These are phyloP conservation scores for Termitomyces sp. DNA, from an alignment of 768 basidiomycete genomes.

Conservation along the genomic window DNA sequence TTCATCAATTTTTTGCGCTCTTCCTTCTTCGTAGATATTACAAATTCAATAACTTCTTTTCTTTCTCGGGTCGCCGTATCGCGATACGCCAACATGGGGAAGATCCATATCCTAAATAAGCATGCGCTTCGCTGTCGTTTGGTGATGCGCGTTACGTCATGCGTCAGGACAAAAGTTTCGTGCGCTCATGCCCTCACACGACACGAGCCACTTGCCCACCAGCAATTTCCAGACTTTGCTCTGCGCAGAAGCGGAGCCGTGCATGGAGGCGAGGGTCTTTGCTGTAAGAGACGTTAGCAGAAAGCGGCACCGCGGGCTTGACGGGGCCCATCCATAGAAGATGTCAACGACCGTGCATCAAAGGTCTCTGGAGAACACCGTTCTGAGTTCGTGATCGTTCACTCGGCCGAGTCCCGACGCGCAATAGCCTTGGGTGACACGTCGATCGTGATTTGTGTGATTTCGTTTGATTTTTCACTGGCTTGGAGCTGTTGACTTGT, in stretches of 20 bases:
- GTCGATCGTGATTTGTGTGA: not conserved
- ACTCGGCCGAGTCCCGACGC: not conserved
- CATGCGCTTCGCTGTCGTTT: not conserved
- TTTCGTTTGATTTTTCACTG: not conserved
- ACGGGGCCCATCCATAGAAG: not conserved
- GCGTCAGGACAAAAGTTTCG: not conserved
- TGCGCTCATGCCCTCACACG: not conserved
- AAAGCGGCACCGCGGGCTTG: not conserved
- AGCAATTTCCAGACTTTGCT: not conserved
- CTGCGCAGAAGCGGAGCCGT: not conserved
- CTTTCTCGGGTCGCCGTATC: not conserved
- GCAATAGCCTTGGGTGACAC: not conserved
- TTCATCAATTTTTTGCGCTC: not conserved
- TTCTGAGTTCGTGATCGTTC: not conserved
- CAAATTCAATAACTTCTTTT: conserved; percentile 13
- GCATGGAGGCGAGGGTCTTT: not conserved
- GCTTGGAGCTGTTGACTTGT: not conserved
- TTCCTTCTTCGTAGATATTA: conserved; percentile 6
- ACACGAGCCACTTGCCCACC: not conserved
- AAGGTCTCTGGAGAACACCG: conserved; percentile 3
- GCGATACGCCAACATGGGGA: not conserved
- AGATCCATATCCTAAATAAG: not conserved
- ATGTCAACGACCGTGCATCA: conserved; percentile 9
- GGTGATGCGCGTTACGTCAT: not conserved
- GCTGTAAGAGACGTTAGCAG: not conserved